phyloP scores from a whole-genome alignment of 257 asterid genomes.

The Solanum appendiculatum region DNA sequence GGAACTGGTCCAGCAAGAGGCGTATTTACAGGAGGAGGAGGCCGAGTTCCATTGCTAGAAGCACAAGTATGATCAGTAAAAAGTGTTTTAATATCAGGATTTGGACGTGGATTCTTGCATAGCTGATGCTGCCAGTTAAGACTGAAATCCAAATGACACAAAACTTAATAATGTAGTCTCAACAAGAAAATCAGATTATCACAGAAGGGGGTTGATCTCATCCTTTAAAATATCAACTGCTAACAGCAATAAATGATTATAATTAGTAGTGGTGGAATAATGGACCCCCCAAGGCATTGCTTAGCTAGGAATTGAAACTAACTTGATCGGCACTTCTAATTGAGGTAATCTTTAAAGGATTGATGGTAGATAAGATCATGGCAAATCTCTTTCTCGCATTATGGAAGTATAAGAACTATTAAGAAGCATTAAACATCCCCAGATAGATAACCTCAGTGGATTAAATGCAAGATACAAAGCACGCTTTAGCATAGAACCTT shows the following conservation, averaged over 20 bases:
- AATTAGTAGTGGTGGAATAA: not conserved
- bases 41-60: conserved; percentile 67
- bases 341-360: not conserved
- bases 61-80: conserved; percentile 82
- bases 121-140: conserved; percentile 98
- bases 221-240: not conserved
- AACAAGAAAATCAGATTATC: not conserved
- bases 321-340: not conserved
- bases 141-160: conserved; percentile 35
- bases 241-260: not conserved
- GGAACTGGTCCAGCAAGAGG: conserved; percentile 61
- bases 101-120: conserved; percentile 93
- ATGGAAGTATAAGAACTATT: not conserved
- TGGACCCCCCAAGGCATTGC: not conserved
- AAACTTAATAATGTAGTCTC: conserved; percentile 5
- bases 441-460: not conserved
- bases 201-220: not conserved
- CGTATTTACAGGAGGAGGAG: conserved; percentile 55
- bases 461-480: not conserved
- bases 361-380: not conserved
- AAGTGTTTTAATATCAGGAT: conserved; percentile 90
- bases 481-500: conserved; percentile 33
- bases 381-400: not conserved
- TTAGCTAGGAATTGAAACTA: not conserved
- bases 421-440: not conserved